Base-by-base conservation (phyloP, 192 early-diverging fungal species). In the Ambispora gerdemannii region DNA sequence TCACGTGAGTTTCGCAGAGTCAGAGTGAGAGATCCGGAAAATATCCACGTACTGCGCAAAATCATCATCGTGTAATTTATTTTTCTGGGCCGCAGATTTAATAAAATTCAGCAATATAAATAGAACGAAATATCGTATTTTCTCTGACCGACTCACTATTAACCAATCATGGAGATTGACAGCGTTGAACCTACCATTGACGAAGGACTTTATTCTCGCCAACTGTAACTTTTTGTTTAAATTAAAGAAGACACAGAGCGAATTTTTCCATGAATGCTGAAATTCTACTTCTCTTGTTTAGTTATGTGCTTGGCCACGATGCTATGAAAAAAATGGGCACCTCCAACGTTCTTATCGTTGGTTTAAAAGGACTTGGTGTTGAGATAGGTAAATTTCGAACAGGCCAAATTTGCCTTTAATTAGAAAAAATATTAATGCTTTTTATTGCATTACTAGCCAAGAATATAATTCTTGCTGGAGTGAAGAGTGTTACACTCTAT, bases 381-480 rank as follows among this genome's bases (percentile, higher is more conserved):
- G 97, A 99, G 83, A 95, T 98, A 63, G 97, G 93, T 95, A 83
- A n/a, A n/a, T n/a, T n/a, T n/a, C n/a, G n/a, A n/a, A n/a, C n/a
- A n/a, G n/a, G n/a, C n/a, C n/a, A n/a, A n/a, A n/a, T n/a, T n/a
- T n/a, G n/a, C n/a, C n/a, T n/a, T n/a, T n/a, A n/a, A n/a, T n/a
- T n/a, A n/a, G n/a, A n/a, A n/a, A n/a, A n/a, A n/a, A n/a, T n/a
- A n/a, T n/a, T n/a, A n/a, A n/a, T n/a, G n/a, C n/a, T n/a, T n/a
- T n/a, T n/a, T n/a, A n/a, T n/a, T n/a, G n/a, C n/a, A n/a, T n/a
- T n/a, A n/a, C n/a, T 67, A 95, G 91, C 97, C 74, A 99, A 99
- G 78, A 99, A 99, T 77, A 88, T 99, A 27, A 86, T 98, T 66
- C 88, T 99, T 35, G 97, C 97, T 36, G 97, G 97, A 61, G 97